Evolutionary conservation across 1,284 basidiomycete species (phyloP).

Genomic region (Porodaedalea pini): DNA sequence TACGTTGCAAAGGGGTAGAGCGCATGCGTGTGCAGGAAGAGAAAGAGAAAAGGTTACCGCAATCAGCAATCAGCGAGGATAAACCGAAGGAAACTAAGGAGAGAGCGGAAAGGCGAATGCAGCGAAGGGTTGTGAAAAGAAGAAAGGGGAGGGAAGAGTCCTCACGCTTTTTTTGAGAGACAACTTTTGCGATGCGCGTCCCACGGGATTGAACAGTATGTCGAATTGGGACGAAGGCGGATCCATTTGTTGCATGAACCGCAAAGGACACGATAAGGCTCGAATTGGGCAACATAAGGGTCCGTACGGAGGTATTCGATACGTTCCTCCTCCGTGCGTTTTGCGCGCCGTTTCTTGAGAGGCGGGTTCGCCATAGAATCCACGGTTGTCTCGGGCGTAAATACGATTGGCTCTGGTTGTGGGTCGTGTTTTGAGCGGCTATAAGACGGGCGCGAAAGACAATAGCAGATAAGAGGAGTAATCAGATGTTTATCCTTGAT

Average conservation of each 20-base stretch:
- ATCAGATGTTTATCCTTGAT: not conserved
- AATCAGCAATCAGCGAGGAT: slow-evolving; percentile 14
- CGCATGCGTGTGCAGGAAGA: not conserved
- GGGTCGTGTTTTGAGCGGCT: slow-evolving; percentile 27
- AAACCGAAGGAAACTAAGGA: slow-evolving; percentile 8
- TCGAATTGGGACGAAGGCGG: slow-evolving; percentile 72
- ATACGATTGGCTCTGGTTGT: slow-evolving; percentile 37
- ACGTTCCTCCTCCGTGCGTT: slow-evolving; percentile 73
- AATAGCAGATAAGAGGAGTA: not conserved
- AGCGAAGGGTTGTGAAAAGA: not conserved
- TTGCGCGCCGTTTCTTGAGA: slow-evolving; percentile 62
- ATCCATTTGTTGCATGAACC: slow-evolving; percentile 80
- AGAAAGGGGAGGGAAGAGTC: slow-evolving; percentile 1
- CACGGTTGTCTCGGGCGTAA: slow-evolving; percentile 39
- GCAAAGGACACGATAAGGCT: slow-evolving; percentile 73
- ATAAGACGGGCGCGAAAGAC: not conserved
- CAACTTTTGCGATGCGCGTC: slow-evolving; percentile 76
- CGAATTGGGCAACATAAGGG: slow-evolving; percentile 70
- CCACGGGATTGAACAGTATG: slow-evolving; percentile 80
- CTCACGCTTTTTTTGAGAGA: slow-evolving; percentile 55
- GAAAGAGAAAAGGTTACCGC: slow-evolving; percentile 12
- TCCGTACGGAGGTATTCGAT: slow-evolving; percentile 69
- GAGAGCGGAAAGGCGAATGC: slow-evolving; percentile 1
- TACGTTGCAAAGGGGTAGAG: not conserved
- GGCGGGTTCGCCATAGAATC: slow-evolving; percentile 42